These are phyloP conservation scores for Strigomonas galati DNA, from an alignment of 208 protist genomes.

Conservation along the genomic window DNA sequence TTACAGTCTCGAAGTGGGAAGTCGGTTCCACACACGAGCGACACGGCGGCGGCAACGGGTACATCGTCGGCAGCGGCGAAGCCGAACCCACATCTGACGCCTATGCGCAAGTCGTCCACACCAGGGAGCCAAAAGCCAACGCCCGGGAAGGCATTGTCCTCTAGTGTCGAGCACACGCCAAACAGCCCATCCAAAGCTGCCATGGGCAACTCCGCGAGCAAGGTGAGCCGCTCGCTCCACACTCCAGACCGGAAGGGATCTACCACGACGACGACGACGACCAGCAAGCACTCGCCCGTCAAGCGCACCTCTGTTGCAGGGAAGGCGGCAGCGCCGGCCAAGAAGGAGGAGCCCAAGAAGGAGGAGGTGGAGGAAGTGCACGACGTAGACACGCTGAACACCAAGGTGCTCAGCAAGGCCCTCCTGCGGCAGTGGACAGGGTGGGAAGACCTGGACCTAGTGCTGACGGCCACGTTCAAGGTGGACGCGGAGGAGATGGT, in stretches of 20 bases:
- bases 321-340: neutral
- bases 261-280: neutral
- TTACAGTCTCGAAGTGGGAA: too few relatives aligned
- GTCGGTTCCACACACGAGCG: too few relatives aligned
- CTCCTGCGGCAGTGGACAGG: slow-evolving; percentile 70
- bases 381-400: neutral
- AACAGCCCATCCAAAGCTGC: too few relatives aligned
- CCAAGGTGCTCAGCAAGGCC: slow-evolving; percentile 39
- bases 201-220: too few relatives aligned
- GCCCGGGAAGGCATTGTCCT: neutral
- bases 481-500: slow-evolving; percentile 53
- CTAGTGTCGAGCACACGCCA: neutral
- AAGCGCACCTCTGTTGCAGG: neutral
- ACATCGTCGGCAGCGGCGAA: neutral
- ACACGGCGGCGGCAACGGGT: too few relatives aligned
- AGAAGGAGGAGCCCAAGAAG: neutral
- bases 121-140: neutral
- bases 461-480: slow-evolving; percentile 59
- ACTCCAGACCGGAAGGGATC: too few relatives aligned
- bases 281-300: neutral
- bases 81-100: slow-evolving; percentile 5
- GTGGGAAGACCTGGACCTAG: slow-evolving; percentile 69
- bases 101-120: neutral
- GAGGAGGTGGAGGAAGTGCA: neutral
- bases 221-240: too few relatives aligned